A percentile compares a stretch with the other conserved stretches of the same genome.
Conservation (phyloP, 768 basidiomycete species). For the Hericium erinaceus region DNA sequence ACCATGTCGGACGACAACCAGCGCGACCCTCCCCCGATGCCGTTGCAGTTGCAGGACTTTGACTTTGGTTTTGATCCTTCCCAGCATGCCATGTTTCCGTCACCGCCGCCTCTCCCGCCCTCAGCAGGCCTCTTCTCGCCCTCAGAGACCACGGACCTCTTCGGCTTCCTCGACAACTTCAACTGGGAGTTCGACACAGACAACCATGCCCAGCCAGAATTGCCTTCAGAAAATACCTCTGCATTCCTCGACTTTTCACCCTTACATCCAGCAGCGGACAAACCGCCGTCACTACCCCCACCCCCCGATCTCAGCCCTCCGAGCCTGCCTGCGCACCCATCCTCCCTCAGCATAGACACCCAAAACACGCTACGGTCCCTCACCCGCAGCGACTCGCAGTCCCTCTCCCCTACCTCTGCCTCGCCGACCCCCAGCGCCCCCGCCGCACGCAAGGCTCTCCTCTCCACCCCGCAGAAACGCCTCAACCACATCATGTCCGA, state of each 20-base stretch:
- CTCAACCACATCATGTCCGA: constrained; percentile 93
- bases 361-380: not conserved
- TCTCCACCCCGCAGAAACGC: constrained; percentile 80
- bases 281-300: not conserved
- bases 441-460: constrained; percentile 46
- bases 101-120: constrained; percentile 52
- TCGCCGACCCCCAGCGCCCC: constrained; percentile 2
- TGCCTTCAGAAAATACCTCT: not conserved
- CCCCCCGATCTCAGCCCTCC: constrained; percentile 4
- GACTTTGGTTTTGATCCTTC: constrained; percentile 64
- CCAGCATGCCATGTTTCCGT: constrained; percentile 44
- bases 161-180: constrained; percentile 79
- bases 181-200: constrained; percentile 52
- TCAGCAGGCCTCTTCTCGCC: constrained; percentile 74
- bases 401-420: constrained; percentile 4
- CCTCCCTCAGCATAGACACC: not conserved
- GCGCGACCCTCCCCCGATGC: constrained; percentile 30
- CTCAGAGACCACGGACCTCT: constrained; percentile 67
- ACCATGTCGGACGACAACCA: not conserved
- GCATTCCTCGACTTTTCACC: not conserved
- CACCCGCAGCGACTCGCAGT: not conserved
- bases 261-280: not conserved
- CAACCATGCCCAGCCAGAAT: not conserved
- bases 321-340: not conserved
- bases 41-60: constrained; percentile 57